Percentiles rank a stretch among this genome's conserved stretches.
These are phyloP conservation scores for Phanerochaete carnosa DNA, from an alignment of 768 basidiomycete genomes.

Conservation along the genomic window DNA sequence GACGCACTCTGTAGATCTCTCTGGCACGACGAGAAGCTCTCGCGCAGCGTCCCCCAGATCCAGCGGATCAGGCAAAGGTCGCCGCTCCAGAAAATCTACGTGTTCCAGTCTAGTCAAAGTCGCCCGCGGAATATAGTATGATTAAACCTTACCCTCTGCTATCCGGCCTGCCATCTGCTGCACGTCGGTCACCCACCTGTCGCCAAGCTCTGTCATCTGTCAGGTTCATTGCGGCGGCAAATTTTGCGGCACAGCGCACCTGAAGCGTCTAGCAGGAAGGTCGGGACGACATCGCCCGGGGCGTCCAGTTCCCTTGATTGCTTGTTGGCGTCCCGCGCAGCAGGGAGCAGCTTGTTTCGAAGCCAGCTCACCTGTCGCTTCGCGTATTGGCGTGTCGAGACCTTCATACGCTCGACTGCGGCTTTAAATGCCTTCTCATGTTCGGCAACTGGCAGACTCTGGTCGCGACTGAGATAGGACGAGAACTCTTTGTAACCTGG, in stretches of 20 bases:
- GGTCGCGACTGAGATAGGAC: constrained; percentile 45
- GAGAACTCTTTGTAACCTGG: constrained; percentile 92
- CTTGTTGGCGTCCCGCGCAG: constrained; percentile 46
- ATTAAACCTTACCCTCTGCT: constrained; percentile 38
- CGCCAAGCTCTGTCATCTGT: constrained; percentile 40
- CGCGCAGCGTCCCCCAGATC: constrained; percentile 44
- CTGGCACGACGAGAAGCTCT: constrained; percentile 43
- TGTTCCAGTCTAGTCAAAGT: not conserved
- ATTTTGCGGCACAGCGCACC: constrained; percentile 34
- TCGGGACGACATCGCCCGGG: constrained; percentile 33
- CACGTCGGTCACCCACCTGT: constrained; percentile 59
- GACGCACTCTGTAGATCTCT: constrained; percentile 45
- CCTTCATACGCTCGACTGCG: constrained; percentile 79
- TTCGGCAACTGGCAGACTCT: constrained; percentile 33
- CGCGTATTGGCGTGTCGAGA: constrained; percentile 86
- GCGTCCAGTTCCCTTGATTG: not conserved
- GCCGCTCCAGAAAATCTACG: constrained; percentile 53
- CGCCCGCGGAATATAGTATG: not conserved
- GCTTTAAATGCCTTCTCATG: constrained; percentile 38
- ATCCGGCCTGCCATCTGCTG: constrained; percentile 46
- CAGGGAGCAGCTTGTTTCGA: constrained; percentile 82
- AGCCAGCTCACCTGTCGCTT: constrained; percentile 93
- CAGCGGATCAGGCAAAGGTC: constrained; percentile 52
- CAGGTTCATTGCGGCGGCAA: not conserved
- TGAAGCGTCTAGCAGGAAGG: constrained; percentile 69